Evolutionary conservation across 73 alveolate species (phyloP).

Genomic region (Tetrahymena thermophila): DNA sequence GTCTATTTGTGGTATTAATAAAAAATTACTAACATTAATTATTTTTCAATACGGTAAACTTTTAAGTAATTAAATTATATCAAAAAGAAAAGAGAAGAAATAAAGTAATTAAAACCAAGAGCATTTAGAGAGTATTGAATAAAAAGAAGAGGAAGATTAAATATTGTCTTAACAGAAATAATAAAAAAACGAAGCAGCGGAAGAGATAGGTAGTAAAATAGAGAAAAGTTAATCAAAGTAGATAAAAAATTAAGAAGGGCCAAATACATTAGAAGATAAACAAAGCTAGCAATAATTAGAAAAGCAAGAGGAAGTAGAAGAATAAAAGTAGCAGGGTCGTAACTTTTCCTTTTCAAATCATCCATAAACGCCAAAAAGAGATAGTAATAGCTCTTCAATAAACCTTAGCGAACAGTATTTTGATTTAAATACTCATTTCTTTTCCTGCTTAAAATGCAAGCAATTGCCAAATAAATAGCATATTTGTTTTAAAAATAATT

Average conservation of each 20-base stretch:
- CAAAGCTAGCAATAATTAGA: neutral
- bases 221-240: neutral
- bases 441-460: neutral
- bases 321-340: neutral
- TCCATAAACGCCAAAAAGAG: neutral
- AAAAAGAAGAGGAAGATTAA: neutral
- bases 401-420: neutral
- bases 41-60: neutral
- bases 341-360: neutral
- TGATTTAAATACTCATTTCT: too few relatives aligned
- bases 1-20: neutral
- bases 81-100: neutral
- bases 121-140: neutral
- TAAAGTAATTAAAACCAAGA: neutral
- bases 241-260: neutral
- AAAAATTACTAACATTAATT: neutral
- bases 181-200: neutral
- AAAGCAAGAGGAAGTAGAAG: neutral
- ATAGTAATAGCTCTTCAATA: neutral
- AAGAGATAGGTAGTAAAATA: neutral
- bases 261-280: neutral
- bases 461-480: neutral
- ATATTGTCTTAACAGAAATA: neutral
- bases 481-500: too few relatives aligned
- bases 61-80: neutral